phyloP scores from a whole-genome alignment of 495 filamentous ascomycete genomes.

The Evansstolkia leycettana region DNA sequence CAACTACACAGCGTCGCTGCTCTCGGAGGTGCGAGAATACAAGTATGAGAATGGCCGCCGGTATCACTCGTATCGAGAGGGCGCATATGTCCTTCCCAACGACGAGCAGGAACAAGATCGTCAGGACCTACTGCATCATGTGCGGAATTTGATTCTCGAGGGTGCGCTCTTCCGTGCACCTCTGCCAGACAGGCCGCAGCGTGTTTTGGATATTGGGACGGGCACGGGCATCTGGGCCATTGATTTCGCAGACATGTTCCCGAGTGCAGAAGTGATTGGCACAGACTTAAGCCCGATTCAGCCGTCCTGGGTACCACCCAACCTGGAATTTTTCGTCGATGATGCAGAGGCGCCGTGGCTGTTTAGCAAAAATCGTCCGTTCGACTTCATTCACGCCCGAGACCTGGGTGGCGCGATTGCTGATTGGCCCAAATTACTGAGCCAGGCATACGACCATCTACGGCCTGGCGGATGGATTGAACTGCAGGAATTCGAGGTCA shows the following conservation, averaged over 20 bases:
- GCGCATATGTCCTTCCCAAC: constrained; percentile 49
- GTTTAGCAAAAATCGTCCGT: constrained; percentile 24
- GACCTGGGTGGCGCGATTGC: constrained; percentile 32
- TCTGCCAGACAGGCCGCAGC: constrained; percentile 15
- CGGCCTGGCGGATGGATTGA: constrained; percentile 44
- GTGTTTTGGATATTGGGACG: constrained; percentile 37
- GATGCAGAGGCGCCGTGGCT: constrained; percentile 39
- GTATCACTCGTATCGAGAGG: constrained; percentile 45
- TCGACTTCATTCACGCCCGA: constrained; percentile 37
- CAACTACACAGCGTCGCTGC: constrained; percentile 34
- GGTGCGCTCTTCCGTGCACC: constrained; percentile 44
- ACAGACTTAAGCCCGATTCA: constrained; percentile 50
- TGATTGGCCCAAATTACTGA: constrained; percentile 29
- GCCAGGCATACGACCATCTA: constrained; percentile 26
- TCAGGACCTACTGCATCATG: constrained; percentile 53
- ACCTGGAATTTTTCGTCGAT: constrained; percentile 37
- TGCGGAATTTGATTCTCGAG: constrained; percentile 37
- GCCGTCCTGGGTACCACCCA: constrained; percentile 34
- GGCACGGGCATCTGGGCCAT: constrained; percentile 52
- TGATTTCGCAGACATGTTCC: constrained; percentile 48
- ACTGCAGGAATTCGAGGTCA: constrained; percentile 36
- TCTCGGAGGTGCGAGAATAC: constrained; percentile 36
- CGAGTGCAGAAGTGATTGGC: constrained; percentile 44
- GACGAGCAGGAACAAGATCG: constrained; percentile 52
- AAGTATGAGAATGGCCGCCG: constrained; percentile 49